Evolutionary conservation across 1,284 basidiomycete genomes (phyloP).

Genomic region (Apiotrichum siamense): DNA sequence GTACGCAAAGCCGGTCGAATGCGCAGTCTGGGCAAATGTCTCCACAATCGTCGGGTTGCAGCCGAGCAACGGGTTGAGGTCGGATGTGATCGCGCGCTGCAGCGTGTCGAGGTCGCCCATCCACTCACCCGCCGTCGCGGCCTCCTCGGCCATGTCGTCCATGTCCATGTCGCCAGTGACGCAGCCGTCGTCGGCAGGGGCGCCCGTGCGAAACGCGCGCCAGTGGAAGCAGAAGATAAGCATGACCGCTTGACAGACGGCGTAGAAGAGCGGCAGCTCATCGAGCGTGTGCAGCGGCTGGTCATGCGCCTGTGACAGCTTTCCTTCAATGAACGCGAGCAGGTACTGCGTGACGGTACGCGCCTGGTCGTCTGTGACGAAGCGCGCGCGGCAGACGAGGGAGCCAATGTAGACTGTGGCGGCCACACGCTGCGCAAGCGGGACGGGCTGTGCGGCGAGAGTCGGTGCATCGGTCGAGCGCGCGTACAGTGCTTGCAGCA

Average conservation of each 20-base stretch:
- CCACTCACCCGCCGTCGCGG: constrained; percentile 60
- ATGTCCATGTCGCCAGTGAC: constrained; percentile 54
- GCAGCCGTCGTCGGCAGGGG: constrained; percentile 7
- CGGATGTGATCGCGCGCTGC: constrained; percentile 72
- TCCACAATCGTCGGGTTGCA: constrained; percentile 85
- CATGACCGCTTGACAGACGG: constrained; percentile 86
- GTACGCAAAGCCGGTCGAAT: constrained; percentile 86
- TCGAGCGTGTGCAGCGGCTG: constrained; percentile 53
- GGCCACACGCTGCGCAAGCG: constrained; percentile 58
- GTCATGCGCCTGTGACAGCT: constrained; percentile 61
- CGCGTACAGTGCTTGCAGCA: constrained; percentile 78
- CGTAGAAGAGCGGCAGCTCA: constrained; percentile 68
- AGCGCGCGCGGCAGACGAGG: constrained; percentile 84
- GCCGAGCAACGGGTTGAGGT: constrained; percentile 83
- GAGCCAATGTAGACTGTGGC: constrained; percentile 88
- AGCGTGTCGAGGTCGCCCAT: constrained; percentile 73
- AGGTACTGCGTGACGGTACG: constrained; percentile 73
- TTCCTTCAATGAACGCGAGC: constrained; percentile 72
- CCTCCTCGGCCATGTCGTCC: constrained; percentile 51
- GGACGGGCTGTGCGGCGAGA: constrained; percentile 26
- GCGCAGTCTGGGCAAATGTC: constrained; percentile 92
- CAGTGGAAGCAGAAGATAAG: constrained; percentile 98
- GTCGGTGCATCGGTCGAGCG: constrained; percentile 54
- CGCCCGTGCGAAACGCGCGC: constrained; percentile 50
- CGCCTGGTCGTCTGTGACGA: constrained; percentile 70